Evolutionary conservation across 768 basidiomycete species (phyloP).

Genomic region (Punctularia strigosozonata): DNA sequence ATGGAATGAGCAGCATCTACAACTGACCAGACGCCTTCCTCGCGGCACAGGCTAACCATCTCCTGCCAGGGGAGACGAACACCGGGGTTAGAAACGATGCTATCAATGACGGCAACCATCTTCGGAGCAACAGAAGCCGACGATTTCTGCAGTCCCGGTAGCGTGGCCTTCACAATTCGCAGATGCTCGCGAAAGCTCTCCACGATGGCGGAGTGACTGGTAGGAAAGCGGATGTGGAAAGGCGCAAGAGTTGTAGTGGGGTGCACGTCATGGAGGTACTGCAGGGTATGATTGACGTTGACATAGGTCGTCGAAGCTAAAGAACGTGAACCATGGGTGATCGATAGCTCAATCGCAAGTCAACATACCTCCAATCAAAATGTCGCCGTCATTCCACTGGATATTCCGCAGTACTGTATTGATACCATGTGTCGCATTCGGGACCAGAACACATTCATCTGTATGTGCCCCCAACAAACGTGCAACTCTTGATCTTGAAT

Average conservation of each 20-base stretch:
- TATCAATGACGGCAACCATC: conserved; percentile 60
- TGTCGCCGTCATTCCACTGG: conserved; percentile 53
- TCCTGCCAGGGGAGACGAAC: conserved; percentile 59
- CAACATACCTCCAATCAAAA: conserved; percentile 48
- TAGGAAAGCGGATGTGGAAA: conserved; percentile 45
- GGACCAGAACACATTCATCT: conserved; percentile 48
- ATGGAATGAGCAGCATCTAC: conserved; percentile 75
- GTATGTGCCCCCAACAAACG: conserved; percentile 32
- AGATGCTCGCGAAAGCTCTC: conserved; percentile 30
- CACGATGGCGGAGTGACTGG: conserved; percentile 44
- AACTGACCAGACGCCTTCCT: conserved; percentile 53
- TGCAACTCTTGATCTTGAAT: conserved; percentile 35
- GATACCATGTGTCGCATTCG: conserved; percentile 54
- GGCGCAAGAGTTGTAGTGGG: conserved; percentile 39
- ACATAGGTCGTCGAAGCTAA: conserved; percentile 50
- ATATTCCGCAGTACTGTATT: conserved; percentile 60
- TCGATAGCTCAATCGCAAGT: conserved; percentile 2
- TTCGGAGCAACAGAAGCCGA: conserved; percentile 21
- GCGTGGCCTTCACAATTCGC: conserved; percentile 14
- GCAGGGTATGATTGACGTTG: conserved; percentile 37
- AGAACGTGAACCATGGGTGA: conserved; percentile 1
- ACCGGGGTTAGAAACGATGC: conserved; percentile 52
- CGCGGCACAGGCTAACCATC: conserved; percentile 50
- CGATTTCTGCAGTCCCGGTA: conserved; percentile 7
- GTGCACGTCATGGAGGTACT: conserved; percentile 40